A percentile compares a stretch with the other conserved stretches of the same genome.
Conservation (phyloP, 2,329 filamentous ascomycete species). For the Nemania bipapillata region DNA sequence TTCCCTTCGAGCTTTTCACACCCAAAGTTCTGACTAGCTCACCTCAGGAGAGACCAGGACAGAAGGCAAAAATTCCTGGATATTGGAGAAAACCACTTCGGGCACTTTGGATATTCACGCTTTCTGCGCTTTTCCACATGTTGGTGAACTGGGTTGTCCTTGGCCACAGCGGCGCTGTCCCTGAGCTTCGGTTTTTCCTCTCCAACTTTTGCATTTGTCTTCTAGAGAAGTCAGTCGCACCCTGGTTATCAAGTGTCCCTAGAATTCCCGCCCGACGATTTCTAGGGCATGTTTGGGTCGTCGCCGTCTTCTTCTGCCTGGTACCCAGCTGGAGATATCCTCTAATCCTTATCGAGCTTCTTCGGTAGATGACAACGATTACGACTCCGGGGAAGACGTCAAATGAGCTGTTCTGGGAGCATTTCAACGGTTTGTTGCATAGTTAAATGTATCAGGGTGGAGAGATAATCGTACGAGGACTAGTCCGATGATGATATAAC, state of each 20-base stretch:
- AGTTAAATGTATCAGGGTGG: not conserved
- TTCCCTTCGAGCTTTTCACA: conserved; percentile 11
- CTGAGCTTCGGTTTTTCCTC: conserved; percentile 7
- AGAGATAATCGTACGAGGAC: too few relatives aligned
- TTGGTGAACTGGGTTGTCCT: conserved; percentile 6
- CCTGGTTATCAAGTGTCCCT: not conserved
- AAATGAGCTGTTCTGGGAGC: not conserved
- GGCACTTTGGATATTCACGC: conserved; percentile 21
- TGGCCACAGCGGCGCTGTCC: not conserved
- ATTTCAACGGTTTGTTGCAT: not conserved
- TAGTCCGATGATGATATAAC: too few relatives aligned
- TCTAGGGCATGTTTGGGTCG: not conserved
- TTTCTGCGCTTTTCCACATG: conserved; percentile 17
- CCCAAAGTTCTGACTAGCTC: not conserved
- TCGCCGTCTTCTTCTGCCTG: conserved; percentile 1
- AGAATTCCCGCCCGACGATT: not conserved
- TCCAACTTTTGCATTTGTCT: conserved; percentile 3
- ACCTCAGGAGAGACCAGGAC: not conserved
- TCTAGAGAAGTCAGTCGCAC: not conserved
- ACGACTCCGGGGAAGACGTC: not conserved
- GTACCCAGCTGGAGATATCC: conserved; percentile 3
- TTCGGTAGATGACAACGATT: not conserved
- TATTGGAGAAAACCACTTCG: not conserved
- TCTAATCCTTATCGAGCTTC: not conserved
- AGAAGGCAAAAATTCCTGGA: not conserved